Evolutionary conservation across 202 grass and related monocot genomes (phyloP).

Genomic region (Schoenoplectus triqueter): DNA sequence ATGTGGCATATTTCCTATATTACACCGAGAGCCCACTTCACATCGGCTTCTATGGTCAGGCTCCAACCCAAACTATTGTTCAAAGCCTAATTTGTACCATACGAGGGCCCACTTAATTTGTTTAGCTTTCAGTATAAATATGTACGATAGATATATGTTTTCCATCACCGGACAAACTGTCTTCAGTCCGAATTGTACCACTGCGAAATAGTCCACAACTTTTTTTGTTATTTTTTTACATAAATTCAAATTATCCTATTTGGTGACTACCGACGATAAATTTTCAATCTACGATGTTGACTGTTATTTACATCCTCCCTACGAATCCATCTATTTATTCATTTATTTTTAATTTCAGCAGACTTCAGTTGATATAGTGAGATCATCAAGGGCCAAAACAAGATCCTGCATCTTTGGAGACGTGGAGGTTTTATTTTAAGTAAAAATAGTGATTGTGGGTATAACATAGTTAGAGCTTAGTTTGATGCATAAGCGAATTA

Average conservation of each 20-base stretch:
- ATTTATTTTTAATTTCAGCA: slow-evolving; percentile 24
- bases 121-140: not conserved
- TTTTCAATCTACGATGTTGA: not conserved
- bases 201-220: no score
- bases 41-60: not conserved
- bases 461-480: not conserved
- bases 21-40: not conserved
- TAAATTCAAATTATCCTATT: no score
- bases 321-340: not conserved
- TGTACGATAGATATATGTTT: not conserved
- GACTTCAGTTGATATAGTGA: slow-evolving; percentile 28
- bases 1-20: not conserved
- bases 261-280: not conserved
- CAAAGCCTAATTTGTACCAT: not conserved
- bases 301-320: not conserved
- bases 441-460: not conserved
- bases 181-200: not conserved
- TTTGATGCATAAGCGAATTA: not conserved
- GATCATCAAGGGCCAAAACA: not conserved
- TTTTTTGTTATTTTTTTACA: no score
- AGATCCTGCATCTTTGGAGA: not conserved
- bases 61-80: not conserved
- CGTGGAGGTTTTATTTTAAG: not conserved
- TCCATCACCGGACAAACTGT: not conserved
- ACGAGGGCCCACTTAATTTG: not conserved